Evolutionary conservation across 805 yeast genomes (phyloP).

Genomic region (Zygotorulaspora chibaensis): DNA sequence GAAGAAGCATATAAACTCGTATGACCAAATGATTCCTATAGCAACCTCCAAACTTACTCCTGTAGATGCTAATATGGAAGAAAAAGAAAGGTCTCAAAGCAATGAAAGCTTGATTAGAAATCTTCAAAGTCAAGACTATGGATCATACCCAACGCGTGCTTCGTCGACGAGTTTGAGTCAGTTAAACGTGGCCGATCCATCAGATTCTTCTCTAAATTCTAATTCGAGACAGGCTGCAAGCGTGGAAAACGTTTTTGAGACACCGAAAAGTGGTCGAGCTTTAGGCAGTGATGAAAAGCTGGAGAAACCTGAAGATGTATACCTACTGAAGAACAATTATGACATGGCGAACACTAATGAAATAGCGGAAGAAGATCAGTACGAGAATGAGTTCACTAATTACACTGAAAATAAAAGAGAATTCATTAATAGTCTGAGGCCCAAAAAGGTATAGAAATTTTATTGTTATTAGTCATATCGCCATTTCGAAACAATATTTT

Average conservation of each 20-base stretch:
- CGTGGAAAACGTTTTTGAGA: constrained; percentile 25
- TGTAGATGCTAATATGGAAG: constrained; percentile 6
- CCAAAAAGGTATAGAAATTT: constrained; percentile 23
- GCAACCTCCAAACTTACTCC: constrained; percentile 4
- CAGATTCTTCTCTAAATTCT: constrained; percentile 24
- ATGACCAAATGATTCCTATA: constrained; percentile 28
- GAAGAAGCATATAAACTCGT: constrained; percentile 16
- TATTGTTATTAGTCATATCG: not conserved
- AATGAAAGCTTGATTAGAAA: constrained; percentile 22
- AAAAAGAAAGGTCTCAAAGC: constrained; percentile 9
- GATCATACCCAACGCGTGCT: constrained; percentile 29
- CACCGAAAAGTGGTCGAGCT: constrained; percentile 20
- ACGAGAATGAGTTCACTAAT: constrained; percentile 45
- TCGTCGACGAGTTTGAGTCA: constrained; percentile 12
- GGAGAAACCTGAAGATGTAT: constrained; percentile 19
- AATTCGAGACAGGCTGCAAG: constrained; percentile 17
- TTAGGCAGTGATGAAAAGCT: constrained; percentile 6
- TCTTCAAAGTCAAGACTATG: constrained; percentile 25
- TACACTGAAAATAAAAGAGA: constrained; percentile 42
- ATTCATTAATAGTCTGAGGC: constrained; percentile 40
- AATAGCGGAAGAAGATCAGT: constrained; percentile 43
- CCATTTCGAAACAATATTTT: not conserved
- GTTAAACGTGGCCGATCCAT: constrained; percentile 9
- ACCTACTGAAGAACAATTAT: constrained; percentile 35
- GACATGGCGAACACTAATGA: constrained; percentile 30